Base-by-base conservation (phyloP, 768 basidiomycete species). In the Xanthoconium purpureum region DNA sequence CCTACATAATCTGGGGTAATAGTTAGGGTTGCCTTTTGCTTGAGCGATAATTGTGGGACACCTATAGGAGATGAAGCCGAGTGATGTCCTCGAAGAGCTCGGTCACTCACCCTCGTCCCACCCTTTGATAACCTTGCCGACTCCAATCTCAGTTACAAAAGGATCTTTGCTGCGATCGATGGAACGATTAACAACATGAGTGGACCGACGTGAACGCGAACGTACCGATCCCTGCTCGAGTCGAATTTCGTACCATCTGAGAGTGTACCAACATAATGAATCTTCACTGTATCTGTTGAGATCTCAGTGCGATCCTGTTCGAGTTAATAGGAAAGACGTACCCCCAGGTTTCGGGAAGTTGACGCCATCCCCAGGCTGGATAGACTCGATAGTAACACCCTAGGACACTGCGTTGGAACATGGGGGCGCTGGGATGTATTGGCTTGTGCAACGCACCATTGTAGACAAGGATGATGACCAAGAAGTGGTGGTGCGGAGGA, bases 51-150 rank as follows among this genome's bases (percentile, higher is more conserved):
- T 74, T 91, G 77, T 6, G 80, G 83, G 15, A 95, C 90, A 48
- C 85, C 91, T 92, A 64, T 46, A 7, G 10, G 36, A 30, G 39
- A 53, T 60, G 36, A 58, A 29, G 11, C 17, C 17, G 12, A 9
- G 44, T 13, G 12, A 15, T 7, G 30, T 33, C 24, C 9, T 32
- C 12, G 35, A 13, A 5, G 36, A 30, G 43, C 18, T 10, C 13
- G 14, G 9, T 29, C 36, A 73, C 79, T 63, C 61, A 87, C 93
- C 92, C 71, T 93, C 89, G 66, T 94, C 92, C 93, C 91, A 94
- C 32, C 92, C 90, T 66, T 79, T 87, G 74, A 95, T 94, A 46
- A 95, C 92, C 66, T 86, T 84, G 9, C 89, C 88, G 18, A 84
- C 75, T 44, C 92, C 90, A 59, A 93, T 92, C 67, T 81, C 66